phyloP scores from a whole-genome alignment of 139 green algal genomes.

The Coccomyxa sp. region DNA sequence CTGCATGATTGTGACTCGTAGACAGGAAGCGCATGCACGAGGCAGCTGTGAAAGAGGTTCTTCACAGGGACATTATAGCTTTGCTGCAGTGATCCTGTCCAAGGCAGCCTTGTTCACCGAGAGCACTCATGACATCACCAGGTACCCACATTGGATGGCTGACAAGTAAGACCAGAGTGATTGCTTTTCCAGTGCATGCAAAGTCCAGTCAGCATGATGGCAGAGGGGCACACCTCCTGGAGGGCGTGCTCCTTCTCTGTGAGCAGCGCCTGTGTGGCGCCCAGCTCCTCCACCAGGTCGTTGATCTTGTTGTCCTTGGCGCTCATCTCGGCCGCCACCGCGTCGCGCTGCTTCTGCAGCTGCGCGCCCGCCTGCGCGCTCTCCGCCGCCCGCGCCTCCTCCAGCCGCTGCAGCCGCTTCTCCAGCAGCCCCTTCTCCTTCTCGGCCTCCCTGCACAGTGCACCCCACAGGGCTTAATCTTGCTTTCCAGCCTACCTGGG shows the following conservation, averaged over 20 bases:
- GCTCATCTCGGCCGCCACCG: conserved; percentile 50
- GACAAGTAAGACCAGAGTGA: too few relatives aligned
- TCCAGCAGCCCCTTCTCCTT: conserved; percentile 70
- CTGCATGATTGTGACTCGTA: too few relatives aligned
- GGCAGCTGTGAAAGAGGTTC: too few relatives aligned
- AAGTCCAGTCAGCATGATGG: not conserved
- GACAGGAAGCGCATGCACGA: too few relatives aligned
- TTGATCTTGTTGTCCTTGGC: conserved; percentile 75
- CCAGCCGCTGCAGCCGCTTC: conserved; percentile 76
- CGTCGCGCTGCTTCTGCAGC: conserved; percentile 37
- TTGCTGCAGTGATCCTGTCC: too few relatives aligned
- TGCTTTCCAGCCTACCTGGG: too few relatives aligned
- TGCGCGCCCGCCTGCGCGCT: conserved; percentile 33
- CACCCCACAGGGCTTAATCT: too few relatives aligned
- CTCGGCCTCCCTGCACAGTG: conserved; percentile 29
- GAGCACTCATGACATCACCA: too few relatives aligned
- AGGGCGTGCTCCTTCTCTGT: conserved; percentile 37
- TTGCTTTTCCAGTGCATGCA: too few relatives aligned
- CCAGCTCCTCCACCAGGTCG: conserved; percentile 74
- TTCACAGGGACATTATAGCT: too few relatives aligned
- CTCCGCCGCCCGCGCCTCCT: conserved; percentile 43
- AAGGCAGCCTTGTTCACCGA: too few relatives aligned
- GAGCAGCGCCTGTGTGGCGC: conserved; percentile 55
- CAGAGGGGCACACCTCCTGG: conserved; percentile 2
- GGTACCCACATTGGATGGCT: too few relatives aligned